Evolutionary conservation across 1,284 basidiomycete genomes (phyloP).

Genomic region (Ganoderma sp.): DNA sequence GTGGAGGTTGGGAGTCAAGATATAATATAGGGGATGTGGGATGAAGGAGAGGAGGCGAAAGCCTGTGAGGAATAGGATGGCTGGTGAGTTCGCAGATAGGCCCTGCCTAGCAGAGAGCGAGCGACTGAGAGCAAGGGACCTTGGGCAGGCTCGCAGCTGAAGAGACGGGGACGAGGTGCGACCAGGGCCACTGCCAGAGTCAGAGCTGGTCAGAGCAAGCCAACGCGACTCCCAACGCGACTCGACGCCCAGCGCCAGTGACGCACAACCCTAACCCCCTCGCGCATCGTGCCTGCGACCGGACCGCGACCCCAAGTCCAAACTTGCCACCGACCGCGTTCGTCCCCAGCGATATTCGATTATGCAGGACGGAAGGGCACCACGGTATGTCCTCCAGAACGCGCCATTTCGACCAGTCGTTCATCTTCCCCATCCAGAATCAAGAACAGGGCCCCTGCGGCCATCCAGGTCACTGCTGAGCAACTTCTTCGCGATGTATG

Average conservation of each 20-base stretch:
- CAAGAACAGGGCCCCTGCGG: constrained; percentile 31
- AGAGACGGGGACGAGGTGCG: neutral
- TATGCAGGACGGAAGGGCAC: constrained; percentile 64
- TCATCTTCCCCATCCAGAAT: constrained; percentile 18
- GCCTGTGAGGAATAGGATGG: too few species aligned
- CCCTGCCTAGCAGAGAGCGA: neutral
- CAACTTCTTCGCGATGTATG: constrained; percentile 89
- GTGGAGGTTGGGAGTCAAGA: neutral
- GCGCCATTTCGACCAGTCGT: neutral
- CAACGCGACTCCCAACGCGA: neutral
- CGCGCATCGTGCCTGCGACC: too few species aligned
- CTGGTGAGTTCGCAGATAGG: neutral
- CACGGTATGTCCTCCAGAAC: constrained; percentile 45
- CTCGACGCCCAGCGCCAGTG: neutral
- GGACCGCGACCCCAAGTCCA: neutral
- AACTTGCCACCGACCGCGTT: neutral
- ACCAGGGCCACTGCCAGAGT: neutral
- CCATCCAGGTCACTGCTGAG: constrained; percentile 34
- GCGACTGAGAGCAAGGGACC: neutral
- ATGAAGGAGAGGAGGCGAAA: neutral
- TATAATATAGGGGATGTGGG: neutral
- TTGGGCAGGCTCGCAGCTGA: neutral
- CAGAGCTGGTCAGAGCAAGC: constrained; percentile 5
- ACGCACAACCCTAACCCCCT: constrained; percentile 10
- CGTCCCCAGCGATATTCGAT: constrained; percentile 1